phyloP scores from a whole-genome alignment of 208 protist species.

The Crithidia bombi region DNA sequence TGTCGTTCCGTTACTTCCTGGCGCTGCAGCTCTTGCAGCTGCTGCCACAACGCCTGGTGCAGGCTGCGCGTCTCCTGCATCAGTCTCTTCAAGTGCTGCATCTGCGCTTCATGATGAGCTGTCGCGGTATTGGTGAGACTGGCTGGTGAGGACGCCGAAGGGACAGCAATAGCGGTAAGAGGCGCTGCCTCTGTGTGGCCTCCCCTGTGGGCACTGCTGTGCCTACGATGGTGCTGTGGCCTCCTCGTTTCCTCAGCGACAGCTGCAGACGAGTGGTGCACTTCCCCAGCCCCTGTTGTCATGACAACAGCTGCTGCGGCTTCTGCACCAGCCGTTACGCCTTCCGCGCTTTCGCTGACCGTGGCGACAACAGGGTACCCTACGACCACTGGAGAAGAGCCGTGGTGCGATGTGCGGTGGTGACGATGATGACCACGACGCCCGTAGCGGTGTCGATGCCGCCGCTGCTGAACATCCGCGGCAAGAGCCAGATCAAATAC shows the following conservation, averaged over 20 bases:
- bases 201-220: too few species aligned
- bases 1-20: constrained; percentile 6
- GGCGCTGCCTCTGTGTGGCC: too few species aligned
- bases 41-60: constrained; percentile 17
- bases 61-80: constrained; percentile 18
- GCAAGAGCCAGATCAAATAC: constrained; percentile 23
- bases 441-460: neutral
- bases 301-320: too few species aligned
- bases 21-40: constrained; percentile 16
- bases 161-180: too few species aligned
- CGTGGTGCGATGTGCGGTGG: neutral
- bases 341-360: neutral
- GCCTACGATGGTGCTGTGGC: too few species aligned
- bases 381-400: neutral
- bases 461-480: constrained; percentile 11
- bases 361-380: neutral
- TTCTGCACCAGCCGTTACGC: too few species aligned
- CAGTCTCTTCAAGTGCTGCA: constrained; percentile 7
- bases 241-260: neutral
- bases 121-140: neutral
- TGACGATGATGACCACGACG: neutral
- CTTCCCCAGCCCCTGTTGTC: too few species aligned
- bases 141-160: neutral
- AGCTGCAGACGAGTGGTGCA: too few species aligned
- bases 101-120: neutral